Evolutionary conservation across 495 filamentous ascomycete species (phyloP), one percentile per base, ranked within the genome.

Genomic region (Penicillium nucicola): DNA sequence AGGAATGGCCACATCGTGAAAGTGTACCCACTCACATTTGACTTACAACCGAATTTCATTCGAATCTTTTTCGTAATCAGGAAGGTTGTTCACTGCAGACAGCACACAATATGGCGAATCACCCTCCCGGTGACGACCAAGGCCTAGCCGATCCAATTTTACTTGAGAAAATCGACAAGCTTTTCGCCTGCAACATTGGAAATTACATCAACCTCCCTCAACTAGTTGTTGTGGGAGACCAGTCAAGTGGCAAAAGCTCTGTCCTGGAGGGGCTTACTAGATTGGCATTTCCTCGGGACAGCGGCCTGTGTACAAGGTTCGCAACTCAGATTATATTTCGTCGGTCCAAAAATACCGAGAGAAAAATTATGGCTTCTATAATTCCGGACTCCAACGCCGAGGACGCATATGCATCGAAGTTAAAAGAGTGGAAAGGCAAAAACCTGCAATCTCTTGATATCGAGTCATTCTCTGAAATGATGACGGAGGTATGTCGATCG

Each of bases 301-400:
- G 62, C 28, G 66, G 56, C 0, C 58, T 78, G 0, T 78, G 74
- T 38, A 78, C 76, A 7, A 60, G 75, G 1, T 78, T 72, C 38
- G 72, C 71, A 0, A 79, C 72, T 0, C 71, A 77, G 50, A 75
- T 79, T 36, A 70, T 66, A 0, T 73, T 84, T 47, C 76, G 81
- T 13, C 65, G 69, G 30, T 39, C 47, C 5, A 23, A 25, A 4
- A 50, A 48, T 9, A 53, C 4, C 2, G 20, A 37, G n/a, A 25
- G 53, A 5, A 35, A 32, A 1, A 60, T 66, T 12, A 38, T 40
- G 1, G 59, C 50, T 1, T 67, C 61, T 0, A 61, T 69, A 12
- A 62, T 72, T 12, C 60, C 71, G 1, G 55, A 33, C 12, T 35
- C 50, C 3, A 46, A 61, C 38, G 15, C 50, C 18, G 10, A 55